Base-by-base conservation (phyloP, 208 protist genomes). In the Leishmania gerbilli region DNA sequence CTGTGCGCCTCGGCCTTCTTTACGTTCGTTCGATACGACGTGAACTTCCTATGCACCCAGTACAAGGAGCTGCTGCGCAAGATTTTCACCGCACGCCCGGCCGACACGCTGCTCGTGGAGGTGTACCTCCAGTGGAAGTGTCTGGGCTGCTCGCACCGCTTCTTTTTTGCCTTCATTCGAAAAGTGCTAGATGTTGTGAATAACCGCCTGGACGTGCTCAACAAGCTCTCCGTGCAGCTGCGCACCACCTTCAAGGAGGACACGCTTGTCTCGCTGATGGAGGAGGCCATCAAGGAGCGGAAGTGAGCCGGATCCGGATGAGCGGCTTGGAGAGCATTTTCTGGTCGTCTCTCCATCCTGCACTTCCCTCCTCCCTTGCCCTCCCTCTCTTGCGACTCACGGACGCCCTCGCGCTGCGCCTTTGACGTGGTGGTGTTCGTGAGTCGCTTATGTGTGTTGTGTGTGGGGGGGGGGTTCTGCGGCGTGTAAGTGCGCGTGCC, bases 21-120 rank as follows among this genome's bases (percentile, higher is more conserved):
- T 67, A 95, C 92, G 6, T 97, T 93, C 90, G 88, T 91, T 21
- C 92, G 92, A 15, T 97, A 90, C 82, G 92, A 97, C 76, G 83
- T 94, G 17, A 89, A 93, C 62, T 77, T 71, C 40, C 80, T 95
- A 49, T 94, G 89, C 82, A 86, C 83, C 4, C 80, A 79, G 77
- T 91, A 89, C 79, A 90, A 92, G 71, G 91, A 95, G 65, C 68
- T 87, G 24, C 58, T 97, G 49, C 92, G 90, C 64, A 95, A 95
- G 83, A 74, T 96, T 74, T 78, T 93, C 53, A 90, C 77, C 21
- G 79, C 69, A 0, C 86, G 88, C 7, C 79, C 86, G 1, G 75
- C 88, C 4, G 80, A 82, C 55, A 60, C 74, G 34, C 72, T 95
- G 27, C 82, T 97, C 40, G 88, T 91, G 74, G 92, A 97, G 79